phyloP scores from a whole-genome alignment of 73 alveolate genomes.

The Paramecium caudatum region DNA sequence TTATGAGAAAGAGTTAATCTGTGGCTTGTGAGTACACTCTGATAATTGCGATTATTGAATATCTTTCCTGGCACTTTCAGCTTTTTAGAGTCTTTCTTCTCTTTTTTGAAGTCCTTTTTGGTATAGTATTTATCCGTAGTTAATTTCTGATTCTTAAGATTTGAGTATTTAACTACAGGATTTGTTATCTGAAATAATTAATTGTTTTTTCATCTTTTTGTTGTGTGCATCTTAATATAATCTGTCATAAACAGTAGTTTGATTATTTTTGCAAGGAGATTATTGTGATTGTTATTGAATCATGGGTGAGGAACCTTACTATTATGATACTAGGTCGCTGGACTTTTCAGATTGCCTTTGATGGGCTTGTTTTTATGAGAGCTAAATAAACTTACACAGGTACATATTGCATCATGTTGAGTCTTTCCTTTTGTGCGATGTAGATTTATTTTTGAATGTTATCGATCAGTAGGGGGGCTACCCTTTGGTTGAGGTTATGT shows the following conservation, averaged over 20 bases:
- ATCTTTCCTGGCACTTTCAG: slow-evolving; percentile 68
- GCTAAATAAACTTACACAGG: slow-evolving; percentile 17
- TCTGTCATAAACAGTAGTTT: slow-evolving; percentile 50
- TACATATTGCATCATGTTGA: slow-evolving; percentile 53
- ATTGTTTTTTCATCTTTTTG: slow-evolving; percentile 42
- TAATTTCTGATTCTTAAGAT: slow-evolving; percentile 66
- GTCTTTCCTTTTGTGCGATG: slow-evolving; percentile 11
- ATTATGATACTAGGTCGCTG: background rate
- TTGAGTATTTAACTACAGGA: background rate
- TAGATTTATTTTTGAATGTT: background rate
- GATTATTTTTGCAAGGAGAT: background rate
- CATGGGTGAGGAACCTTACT: slow-evolving; percentile 20
- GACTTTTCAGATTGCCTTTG: slow-evolving; percentile 11
- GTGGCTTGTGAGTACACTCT: slow-evolving; percentile 58
- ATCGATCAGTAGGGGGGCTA: slow-evolving; percentile 34
- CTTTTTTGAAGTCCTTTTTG: slow-evolving; percentile 53
- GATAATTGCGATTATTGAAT: background rate
- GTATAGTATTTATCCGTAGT: slow-evolving; percentile 45
- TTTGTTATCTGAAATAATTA: background rate
- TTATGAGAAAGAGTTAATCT: background rate
- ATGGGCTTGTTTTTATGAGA: slow-evolving; percentile 20
- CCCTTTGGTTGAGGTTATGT: slow-evolving; percentile 41
- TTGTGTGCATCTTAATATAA: slow-evolving; percentile 66
- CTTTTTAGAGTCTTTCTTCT: slow-evolving; percentile 15
- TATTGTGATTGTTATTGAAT: background rate